phyloP scores from a whole-genome alignment of 768 basidiomycete species.

The Boletus bicolor region DNA sequence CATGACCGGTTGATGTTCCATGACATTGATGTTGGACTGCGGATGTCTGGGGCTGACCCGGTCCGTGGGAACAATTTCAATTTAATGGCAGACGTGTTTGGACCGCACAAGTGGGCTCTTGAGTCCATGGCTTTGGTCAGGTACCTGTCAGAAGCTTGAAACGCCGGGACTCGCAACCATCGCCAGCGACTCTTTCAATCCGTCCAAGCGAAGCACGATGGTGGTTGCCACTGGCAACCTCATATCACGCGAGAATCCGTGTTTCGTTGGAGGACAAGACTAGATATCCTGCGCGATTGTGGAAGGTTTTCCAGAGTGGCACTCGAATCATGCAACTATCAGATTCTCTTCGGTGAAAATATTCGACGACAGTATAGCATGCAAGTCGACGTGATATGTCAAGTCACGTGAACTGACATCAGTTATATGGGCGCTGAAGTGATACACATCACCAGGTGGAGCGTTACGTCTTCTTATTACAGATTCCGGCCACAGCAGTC shows the following conservation, averaged over 20 bases:
- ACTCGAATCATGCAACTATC: neutral
- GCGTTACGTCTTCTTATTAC: neutral
- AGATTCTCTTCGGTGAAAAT: too few species aligned
- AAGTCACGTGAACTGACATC: neutral
- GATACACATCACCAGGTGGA: neutral
- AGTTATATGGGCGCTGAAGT: too few species aligned
- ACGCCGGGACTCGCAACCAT: neutral
- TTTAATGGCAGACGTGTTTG: neutral
- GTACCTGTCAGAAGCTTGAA: conserved; percentile 2
- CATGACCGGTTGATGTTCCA: neutral
- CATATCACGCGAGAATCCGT: neutral
- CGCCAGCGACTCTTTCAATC: neutral
- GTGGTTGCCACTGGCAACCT: neutral
- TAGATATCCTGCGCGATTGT: too few species aligned
- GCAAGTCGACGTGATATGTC: neutral
- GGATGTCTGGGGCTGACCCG: neutral
- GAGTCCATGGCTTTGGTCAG: neutral
- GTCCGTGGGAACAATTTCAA: neutral
- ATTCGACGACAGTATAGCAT: too few species aligned
- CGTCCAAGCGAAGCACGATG: neutral
- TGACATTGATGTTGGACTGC: neutral
- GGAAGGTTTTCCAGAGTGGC: neutral
- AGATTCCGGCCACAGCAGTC: conserved; percentile 5
- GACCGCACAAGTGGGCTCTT: too few species aligned
- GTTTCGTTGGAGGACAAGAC: neutral